Percentiles rank a stretch among this genome's conserved stretches.
phyloP scores from a whole-genome alignment of 2,329 filamentous ascomycete species.

The Capronia epimyces region DNA sequence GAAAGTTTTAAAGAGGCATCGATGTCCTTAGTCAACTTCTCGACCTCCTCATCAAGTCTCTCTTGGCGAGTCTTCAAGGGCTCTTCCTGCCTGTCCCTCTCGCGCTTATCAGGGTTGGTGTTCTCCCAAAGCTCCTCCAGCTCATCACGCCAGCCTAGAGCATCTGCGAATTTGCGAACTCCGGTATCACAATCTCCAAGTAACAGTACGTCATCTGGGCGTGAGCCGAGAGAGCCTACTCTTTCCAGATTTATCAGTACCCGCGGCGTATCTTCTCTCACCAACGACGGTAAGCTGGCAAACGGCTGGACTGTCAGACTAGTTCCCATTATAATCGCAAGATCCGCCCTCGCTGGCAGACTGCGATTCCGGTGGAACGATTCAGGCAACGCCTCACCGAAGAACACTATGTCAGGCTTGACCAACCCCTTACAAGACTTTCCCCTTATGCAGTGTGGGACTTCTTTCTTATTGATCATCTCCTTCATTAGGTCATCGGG shows the following conservation, averaged over 20 bases:
- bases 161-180: conserved; percentile 69
- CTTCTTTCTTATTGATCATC: conserved; percentile 60
- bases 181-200: conserved; percentile 79
- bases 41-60: conserved; percentile 52
- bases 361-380: conserved; percentile 58
- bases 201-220: conserved; percentile 76
- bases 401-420: conserved; percentile 94
- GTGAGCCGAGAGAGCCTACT: conserved; percentile 71
- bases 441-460: conserved; percentile 63
- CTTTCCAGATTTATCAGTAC: conserved; percentile 81
- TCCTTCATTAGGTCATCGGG: conserved; percentile 68
- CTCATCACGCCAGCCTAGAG: conserved; percentile 79
- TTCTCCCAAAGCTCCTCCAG: conserved; percentile 69
- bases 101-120: conserved; percentile 58
- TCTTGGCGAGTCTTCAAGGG: conserved; percentile 50
- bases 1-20: conserved; percentile 51
- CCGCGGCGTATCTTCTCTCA: conserved; percentile 59
- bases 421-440: conserved; percentile 68
- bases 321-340: conserved; percentile 82
- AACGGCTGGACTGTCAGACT: conserved; percentile 86
- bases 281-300: conserved; percentile 67
- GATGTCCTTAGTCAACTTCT: conserved; percentile 54
- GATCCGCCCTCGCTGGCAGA: conserved; percentile 59
- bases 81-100: conserved; percentile 38
- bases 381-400: conserved; percentile 67